Evolutionary conservation across 2,329 filamentous ascomycete species (phyloP), one percentile per base, ranked within the genome.

Genomic region (Magnaporthiopsis poae): DNA sequence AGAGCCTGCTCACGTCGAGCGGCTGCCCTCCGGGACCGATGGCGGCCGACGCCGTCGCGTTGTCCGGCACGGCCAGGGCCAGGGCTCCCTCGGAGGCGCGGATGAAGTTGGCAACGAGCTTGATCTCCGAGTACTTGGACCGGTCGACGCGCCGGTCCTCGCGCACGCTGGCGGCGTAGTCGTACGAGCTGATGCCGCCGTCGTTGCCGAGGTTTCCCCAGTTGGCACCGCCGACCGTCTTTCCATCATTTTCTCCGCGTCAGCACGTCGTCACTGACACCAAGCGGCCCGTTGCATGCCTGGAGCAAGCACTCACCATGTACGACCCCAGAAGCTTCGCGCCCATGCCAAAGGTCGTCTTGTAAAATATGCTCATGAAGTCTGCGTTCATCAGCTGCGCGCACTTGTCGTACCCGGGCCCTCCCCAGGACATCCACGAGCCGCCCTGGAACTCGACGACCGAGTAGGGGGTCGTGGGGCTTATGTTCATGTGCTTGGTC

Each of bases 141-240:
- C 68, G 64, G 27, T 27, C 29, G 59, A 65, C 33, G 35, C n/a
- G 46, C 7, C 64, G 59, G 64, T 65, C 46, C 52, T 65, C 64
- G 21, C 27, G 60, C 56, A 65, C 33, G 56, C 56, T 56, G 13
- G 80, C 78, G 9, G 79, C 82, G 64, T 85, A 86, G 68, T 86
- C 83, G 63, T 85, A 84, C 0, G 81, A 83, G 0, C 84, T 87
- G 68, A 88, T 88, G 2, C 82, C 86, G 13, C 86, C 87, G 12
- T 88, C 82, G 70, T 91, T 86, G 0, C 90, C 89, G 5, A 91
- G 75, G 69, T 92, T 93, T 0, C 90, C 90, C 91, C 90, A 94
- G 73, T 94, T 95, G 0, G 90, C 93, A 7, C 90, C 91, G 18
- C 91, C 91, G 70, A 83, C 90, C 0, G 84, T 87, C 84, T 85